A percentile compares a stretch with the other conserved stretches of the same genome.
Conservation (phyloP, 1,284 basidiomycete genomes). For the Trichosporon sp. region DNA sequence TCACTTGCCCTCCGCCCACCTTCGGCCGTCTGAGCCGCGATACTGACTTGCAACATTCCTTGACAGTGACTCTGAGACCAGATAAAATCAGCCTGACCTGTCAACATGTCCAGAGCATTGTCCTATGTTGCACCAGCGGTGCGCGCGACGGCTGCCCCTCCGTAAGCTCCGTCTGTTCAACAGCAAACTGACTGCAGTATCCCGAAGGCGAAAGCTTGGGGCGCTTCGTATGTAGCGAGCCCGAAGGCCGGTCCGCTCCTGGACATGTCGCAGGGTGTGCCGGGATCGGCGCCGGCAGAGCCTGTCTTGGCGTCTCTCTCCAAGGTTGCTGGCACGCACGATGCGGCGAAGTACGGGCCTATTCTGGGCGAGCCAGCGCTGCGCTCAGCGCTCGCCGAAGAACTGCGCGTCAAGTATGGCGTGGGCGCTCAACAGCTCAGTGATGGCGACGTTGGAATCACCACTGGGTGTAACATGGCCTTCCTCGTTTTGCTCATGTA, state of each 20-base stretch:
- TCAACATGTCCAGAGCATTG: conserved; percentile 14
- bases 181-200: conserved; percentile 54
- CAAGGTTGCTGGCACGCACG: conserved; percentile 52
- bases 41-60: not conserved
- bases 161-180: not conserved
- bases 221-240: conserved; percentile 61
- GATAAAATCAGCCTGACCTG: not conserved
- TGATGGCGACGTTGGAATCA: conserved; percentile 28
- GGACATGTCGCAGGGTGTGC: conserved; percentile 70
- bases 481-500: conserved; percentile 38
- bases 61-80: not conserved
- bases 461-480: conserved; percentile 51
- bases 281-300: conserved; percentile 61
- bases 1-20: not conserved
- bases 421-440: not conserved
- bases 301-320: conserved; percentile 57
- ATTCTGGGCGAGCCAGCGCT: conserved; percentile 63
- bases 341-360: conserved; percentile 59
- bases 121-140: conserved; percentile 30
- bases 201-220: conserved; percentile 66
- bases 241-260: conserved; percentile 63
- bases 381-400: conserved; percentile 58
- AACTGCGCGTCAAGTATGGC: conserved; percentile 65
- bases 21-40: not conserved
- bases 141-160: conserved; percentile 31